Evolutionary conservation across 2,329 filamentous ascomycete genomes (phyloP), one percentile per base, ranked within the genome.

Genomic region (Didymella exigua): DNA sequence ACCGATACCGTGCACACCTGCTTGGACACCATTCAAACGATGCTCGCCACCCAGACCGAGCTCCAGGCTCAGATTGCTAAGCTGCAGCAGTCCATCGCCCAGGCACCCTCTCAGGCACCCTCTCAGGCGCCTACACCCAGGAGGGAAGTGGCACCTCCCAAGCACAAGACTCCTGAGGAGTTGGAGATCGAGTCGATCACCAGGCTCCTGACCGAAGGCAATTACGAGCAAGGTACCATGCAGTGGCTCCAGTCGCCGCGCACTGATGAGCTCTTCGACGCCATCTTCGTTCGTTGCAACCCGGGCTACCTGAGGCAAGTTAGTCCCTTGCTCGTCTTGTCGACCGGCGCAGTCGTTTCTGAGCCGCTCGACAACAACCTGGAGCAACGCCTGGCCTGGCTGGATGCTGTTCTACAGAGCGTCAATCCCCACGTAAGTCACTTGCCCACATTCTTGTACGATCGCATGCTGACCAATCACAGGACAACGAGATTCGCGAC

Each of bases 21-120:
- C 53, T 84, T 86, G 2, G 85, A 88, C 59, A 90, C 87, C 38
- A 82, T 93, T 21, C 84, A 86, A 33, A 83, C 83, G 11, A 87
- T 93, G 86, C 86, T 86, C 5, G 77, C 84, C 5, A 82, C 84
- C 1, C 89, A 93, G 75, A 77, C 83, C 4, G 83, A 89, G 50
- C 86, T 91, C 61, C 89, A 92, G 71, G 82, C 82, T 29, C 76
- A 81, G 63, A 69, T 81, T 9, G 58, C 71, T 16, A 76, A 77
- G 65, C 62, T 80, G 34, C 78, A 80, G 60, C 71, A 74, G 42
- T 66, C 73, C 23, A 49, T 78, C 16, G 65, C 77, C 8, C 77
- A 73, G 62, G 49, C 61, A n/a, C 34, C 58, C 24, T 16, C 49
- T 6, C 77, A 73, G 61, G 51, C 61, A n/a, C 34, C 58, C 26